Base-by-base conservation (phyloP, 495 filamentous ascomycete genomes). In the Hypoxylon trugodes region DNA sequence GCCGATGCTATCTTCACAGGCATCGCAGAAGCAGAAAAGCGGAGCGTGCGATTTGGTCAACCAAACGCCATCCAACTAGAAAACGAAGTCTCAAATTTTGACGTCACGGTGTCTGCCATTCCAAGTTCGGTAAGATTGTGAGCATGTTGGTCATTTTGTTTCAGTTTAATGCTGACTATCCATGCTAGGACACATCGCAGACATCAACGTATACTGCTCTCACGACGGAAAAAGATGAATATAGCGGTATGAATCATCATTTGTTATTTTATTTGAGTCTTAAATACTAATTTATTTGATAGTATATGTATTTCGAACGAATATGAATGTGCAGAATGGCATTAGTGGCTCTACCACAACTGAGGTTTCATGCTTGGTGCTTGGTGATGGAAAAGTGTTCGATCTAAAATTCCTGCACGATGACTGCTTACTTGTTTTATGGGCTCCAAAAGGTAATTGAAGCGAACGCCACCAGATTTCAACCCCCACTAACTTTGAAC, bases 21-120 rank as follows among this genome's bases (percentile, higher is more conserved):
- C 16, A 84, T 86, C 55, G 82, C 83, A 6, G 76, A 83, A 54
- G 81, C 82, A 6, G 77, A 84, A 60, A 81, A 80, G 56, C 71
- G 82, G 40, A 79, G 77, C 46, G 82, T 86, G 4, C 71, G 78
- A 12, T 84, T 86, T 57, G 84, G 84, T 1, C 69, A 76, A 33
- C 66, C 64, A 6, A 72, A 75, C 1, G 67, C 74, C 19, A 49
- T 84, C 24, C 67, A 72, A 42, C 24, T 77, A 13, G 73, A 75
- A 1, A 38, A 62, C 33, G 69, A 53, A 21, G 74, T 82, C 16
- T 76, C 69, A 57, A 76, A 70, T 19, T 69, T 76, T 22, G 79
- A 80, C 56, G 30, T 79, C 38, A 51, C 59, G 4, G 68, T 76
- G 66, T 75, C 68, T 47, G 49, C 62, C 24, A 54, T n/a, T 18